Evolutionary conservation across 163 green algal species (phyloP).

Genomic region (Chlorella variabilis): DNA sequence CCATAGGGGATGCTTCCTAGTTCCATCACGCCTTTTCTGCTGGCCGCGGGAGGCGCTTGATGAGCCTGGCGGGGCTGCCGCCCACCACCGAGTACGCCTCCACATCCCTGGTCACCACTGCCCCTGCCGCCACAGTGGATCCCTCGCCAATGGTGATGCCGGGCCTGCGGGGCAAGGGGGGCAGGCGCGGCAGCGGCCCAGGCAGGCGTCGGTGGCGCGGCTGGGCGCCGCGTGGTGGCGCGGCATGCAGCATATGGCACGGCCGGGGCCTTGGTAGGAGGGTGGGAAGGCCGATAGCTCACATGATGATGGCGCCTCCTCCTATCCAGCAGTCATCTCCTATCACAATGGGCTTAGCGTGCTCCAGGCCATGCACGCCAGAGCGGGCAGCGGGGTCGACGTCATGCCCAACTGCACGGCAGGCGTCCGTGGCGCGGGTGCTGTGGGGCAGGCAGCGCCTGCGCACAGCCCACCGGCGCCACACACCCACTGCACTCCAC

Average conservation of each 20-base stretch:
- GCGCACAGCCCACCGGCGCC: background rate
- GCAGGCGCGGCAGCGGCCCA: background rate
- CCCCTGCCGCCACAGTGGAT: constrained; percentile 54
- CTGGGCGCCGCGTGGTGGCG: too few relatives aligned
- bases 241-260: too few relatives aligned
- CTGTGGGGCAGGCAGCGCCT: background rate
- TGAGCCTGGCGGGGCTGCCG: constrained; percentile 59
- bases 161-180: background rate
- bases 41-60: constrained; percentile 37
- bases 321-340: constrained; percentile 52
- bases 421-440: background rate
- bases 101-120: constrained; percentile 65
- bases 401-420: constrained; percentile 25
- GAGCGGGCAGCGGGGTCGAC: constrained; percentile 15
- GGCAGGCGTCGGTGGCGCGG: too few relatives aligned
- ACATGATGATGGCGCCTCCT: constrained; percentile 51
- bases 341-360: constrained; percentile 13
- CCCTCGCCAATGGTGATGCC: constrained; percentile 52
- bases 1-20: too few relatives aligned
- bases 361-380: constrained; percentile 1
- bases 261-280: too few relatives aligned
- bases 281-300: too few relatives aligned
- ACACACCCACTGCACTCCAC: too few relatives aligned
- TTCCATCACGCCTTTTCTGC: too few relatives aligned
- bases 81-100: constrained; percentile 53